Base-by-base conservation (phyloP, 2,329 filamentous ascomycete genomes). In the Colletotrichum plurivorum region DNA sequence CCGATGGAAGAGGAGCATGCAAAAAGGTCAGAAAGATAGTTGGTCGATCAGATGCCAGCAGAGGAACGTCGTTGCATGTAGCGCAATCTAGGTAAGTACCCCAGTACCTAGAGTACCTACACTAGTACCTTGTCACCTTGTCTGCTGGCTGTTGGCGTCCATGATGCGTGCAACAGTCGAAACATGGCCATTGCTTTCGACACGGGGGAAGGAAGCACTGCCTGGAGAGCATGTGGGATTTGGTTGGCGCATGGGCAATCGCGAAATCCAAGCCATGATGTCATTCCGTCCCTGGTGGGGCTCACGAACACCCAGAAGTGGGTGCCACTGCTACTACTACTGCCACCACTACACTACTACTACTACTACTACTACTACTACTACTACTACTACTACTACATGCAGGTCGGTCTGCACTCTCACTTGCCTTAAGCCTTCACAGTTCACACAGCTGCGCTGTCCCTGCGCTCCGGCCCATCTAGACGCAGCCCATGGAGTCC, bases 401-500 rank as follows among this genome's bases (percentile, higher is more conserved):
- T 36, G 31, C 31, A 36, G 31, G 31, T 36, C 31, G 31, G 31
- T 36, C 31, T 36, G 31, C 31, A 4, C 31, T 8, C 31, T 36
- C 31, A 9, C 31, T 36, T 36, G 10, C 31, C 31, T 36, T 12
- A 10, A 5, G 31, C 31, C 10, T 36, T 10, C 27, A 27, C 15
- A 51, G 22, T 25, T 49, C 10, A 9, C 27, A 27, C 15, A 51
- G 22, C 39, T 49, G 31, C 43, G 22, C 39, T 31, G 39, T 41
- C 16, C 27, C 65, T 51, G 61, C 49, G 58, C 48, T 59, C 43
- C 66, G 43, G 54, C 41, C 41, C 16, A 49, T 60, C 49, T 60
- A 66, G 66, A 52, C 66, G 22, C n/a, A 39, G 62, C n/a, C 62
- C 49, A 49, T 66, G 61, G 66, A 60, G 62, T 61, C 56, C 5